Conservation (phyloP, 2,329 filamentous ascomycete genomes). For the Penicillium oxalicum region DNA sequence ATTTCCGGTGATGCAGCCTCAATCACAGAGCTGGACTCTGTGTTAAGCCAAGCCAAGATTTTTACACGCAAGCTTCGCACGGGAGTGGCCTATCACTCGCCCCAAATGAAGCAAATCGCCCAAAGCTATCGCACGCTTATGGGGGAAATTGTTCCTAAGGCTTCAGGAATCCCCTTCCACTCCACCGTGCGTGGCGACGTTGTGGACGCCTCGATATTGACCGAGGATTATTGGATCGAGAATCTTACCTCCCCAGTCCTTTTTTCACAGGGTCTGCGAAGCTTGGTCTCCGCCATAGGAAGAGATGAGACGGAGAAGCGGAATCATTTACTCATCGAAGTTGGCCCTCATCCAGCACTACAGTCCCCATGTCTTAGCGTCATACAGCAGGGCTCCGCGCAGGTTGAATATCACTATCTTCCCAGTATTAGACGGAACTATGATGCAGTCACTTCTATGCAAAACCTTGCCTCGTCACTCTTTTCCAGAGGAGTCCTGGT, state of each 20-base stretch:
- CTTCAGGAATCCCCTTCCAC: conserved; percentile 15
- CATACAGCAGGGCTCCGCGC: conserved; percentile 5
- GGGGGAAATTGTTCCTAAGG: conserved; percentile 15
- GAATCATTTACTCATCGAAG: conserved; percentile 14
- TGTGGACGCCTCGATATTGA: conserved; percentile 9
- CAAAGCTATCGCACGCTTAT: conserved; percentile 14
- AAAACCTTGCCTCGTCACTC: conserved; percentile 14
- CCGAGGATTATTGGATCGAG: conserved; percentile 19
- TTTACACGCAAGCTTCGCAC: conserved; percentile 25
- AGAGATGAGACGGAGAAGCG: neutral
- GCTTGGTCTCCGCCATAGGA: conserved; percentile 2
- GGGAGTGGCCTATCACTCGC: conserved; percentile 28
- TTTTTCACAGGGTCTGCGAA: conserved; percentile 17
- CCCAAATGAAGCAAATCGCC: conserved; percentile 23
- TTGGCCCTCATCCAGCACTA: conserved; percentile 19
- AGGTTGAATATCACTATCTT: conserved; percentile 11
- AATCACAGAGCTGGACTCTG: conserved; percentile 13
- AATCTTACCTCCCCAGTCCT: conserved; percentile 19
- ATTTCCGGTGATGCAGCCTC: conserved; percentile 20
- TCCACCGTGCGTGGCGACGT: conserved; percentile 17
- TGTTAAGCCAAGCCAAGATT: conserved; percentile 15
- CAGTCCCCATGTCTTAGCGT: conserved; percentile 17
- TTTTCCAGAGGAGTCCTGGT: conserved; percentile 3
- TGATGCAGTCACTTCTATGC: conserved; percentile 12
- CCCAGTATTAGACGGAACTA: conserved; percentile 17